Percentiles rank a stretch among this genome's conserved stretches.
Evolutionary conservation across 139 green algal genomes (phyloP).

Genomic region (Tetraselmis chui): DNA sequence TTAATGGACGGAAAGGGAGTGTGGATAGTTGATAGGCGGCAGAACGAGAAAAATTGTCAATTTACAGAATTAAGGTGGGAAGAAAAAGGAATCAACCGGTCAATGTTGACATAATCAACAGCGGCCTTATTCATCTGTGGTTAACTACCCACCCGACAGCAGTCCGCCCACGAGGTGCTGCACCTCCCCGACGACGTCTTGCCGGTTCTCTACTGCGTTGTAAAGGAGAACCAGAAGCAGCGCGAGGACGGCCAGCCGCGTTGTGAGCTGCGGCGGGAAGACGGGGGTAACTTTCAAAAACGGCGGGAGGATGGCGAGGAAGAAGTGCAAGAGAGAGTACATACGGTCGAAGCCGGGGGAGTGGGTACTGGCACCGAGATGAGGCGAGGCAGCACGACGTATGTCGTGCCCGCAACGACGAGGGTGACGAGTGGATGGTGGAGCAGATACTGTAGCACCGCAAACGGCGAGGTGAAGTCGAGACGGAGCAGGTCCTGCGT

Average conservation of each 20-base stretch:
- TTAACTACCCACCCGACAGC: neutral
- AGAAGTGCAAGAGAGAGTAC: no score
- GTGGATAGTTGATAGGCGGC: no score
- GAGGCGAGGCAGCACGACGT: neutral
- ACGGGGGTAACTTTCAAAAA: no score
- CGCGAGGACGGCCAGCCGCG: neutral
- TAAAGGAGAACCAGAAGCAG: neutral
- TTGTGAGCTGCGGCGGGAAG: neutral
- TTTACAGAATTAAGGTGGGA: no score
- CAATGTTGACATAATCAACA: no score
- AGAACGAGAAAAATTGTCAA: no score
- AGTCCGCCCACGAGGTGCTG: neutral
- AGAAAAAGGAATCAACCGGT: no score
- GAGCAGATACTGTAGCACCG: neutral
- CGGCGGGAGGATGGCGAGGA: no score
- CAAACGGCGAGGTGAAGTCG: neutral
- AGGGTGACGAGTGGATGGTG: neutral
- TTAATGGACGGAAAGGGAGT: no score
- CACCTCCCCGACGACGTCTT: neutral
- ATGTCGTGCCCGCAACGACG: neutral
- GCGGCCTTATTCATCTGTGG: no score
- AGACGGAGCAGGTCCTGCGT: neutral
- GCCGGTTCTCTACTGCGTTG: neutral
- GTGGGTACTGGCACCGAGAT: neutral
- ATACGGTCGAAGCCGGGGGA: no score